Percentiles rank a stretch among this genome's conserved stretches.
phyloP scores from a whole-genome alignment of 2,329 filamentous ascomycete genomes.

The Penicillium sp. region DNA sequence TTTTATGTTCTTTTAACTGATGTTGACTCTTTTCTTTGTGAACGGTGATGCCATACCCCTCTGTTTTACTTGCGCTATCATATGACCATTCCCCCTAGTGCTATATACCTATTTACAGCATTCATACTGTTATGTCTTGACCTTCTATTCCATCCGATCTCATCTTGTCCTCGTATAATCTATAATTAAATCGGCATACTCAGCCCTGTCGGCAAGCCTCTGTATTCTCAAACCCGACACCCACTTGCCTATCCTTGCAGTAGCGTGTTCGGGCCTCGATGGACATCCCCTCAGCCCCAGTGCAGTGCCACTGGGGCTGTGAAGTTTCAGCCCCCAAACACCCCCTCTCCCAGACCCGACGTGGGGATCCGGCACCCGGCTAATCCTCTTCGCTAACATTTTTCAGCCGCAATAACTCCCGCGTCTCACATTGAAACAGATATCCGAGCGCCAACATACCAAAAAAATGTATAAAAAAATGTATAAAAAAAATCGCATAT shows the following conservation, averaged over 20 bases:
- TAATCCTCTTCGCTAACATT: neutral
- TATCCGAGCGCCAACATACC: neutral
- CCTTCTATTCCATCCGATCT: neutral
- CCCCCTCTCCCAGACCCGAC: neutral
- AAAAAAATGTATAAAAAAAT: no score
- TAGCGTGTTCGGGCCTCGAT: neutral
- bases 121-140: neutral
- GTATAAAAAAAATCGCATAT: neutral
- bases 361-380: neutral
- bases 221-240: neutral
- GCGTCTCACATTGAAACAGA: neutral
- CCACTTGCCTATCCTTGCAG: neutral
- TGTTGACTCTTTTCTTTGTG: slow-evolving; percentile 3
- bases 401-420: neutral
- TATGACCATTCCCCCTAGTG: slow-evolving; percentile 2
- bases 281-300: neutral
- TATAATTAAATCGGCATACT: neutral
- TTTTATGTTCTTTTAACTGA: slow-evolving; percentile 1
- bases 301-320: neutral
- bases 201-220: neutral
- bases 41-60: slow-evolving; percentile 11
- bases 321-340: neutral
- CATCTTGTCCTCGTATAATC: neutral
- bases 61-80: slow-evolving; percentile 4
- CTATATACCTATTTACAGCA: slow-evolving; percentile 8